Conservation (phyloP, 148 eudicot genomes). For the Rhododendron griersonianum region DNA sequence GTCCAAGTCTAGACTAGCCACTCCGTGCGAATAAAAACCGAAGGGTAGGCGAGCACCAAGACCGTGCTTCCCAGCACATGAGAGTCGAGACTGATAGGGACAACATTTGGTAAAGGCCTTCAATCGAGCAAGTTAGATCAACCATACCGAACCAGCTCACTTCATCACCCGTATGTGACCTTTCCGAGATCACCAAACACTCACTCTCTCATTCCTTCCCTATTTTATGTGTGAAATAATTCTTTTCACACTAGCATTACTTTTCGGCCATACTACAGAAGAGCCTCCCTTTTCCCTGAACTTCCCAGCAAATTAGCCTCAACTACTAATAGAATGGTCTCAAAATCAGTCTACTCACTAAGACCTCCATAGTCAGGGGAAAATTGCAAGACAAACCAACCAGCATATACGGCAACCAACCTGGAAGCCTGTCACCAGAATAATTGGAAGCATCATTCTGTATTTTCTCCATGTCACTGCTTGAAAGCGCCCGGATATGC, state of each 20-base stretch:
- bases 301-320: background rate
- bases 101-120: background rate
- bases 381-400: background rate
- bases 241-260: background rate
- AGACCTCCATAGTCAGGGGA: background rate
- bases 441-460: slow-evolving; percentile 43
- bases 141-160: background rate
- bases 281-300: background rate
- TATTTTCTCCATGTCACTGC: slow-evolving; percentile 70
- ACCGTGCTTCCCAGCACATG: background rate
- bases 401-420: slow-evolving; percentile 25
- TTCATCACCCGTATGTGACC: background rate
- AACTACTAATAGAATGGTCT: background rate
- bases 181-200: background rate
- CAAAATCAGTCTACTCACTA: background rate
- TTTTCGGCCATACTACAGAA: background rate
- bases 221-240: background rate
- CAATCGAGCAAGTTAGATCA: background rate
- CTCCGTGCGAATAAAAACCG: background rate
- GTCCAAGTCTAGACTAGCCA: background rate
- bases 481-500: slow-evolving; percentile 75
- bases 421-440: slow-evolving; percentile 58
- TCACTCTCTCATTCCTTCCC: background rate
- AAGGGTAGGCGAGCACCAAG: background rate
- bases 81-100: background rate